Conservation (phyloP, 805 yeast species). For the Scheffersomyces ergatensis region DNA sequence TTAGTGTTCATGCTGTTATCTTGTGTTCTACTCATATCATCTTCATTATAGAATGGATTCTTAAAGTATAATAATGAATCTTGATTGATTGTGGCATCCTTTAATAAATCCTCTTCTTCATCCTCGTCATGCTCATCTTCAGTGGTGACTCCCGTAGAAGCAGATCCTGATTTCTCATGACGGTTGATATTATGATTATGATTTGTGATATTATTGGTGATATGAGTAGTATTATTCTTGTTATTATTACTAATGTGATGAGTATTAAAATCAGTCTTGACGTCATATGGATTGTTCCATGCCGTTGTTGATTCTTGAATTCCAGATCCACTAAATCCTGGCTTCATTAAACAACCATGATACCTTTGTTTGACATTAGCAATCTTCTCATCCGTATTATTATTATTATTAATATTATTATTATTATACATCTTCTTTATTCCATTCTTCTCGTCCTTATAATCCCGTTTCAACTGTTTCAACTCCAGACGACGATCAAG, state of each 20-base stretch:
- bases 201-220: too few relatives aligned
- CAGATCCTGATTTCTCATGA: too few relatives aligned
- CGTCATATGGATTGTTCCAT: too few relatives aligned
- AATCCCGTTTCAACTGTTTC: too few relatives aligned
- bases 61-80: neutral
- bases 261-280: too few relatives aligned
- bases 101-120: conserved; percentile 3
- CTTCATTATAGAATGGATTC: neutral
- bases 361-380: neutral
- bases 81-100: conserved; percentile 2
- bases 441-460: too few relatives aligned
- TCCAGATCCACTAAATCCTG: neutral
- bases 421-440: too few relatives aligned
- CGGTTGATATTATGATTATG: too few relatives aligned
- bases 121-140: conserved; percentile 9
- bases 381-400: conserved; percentile 2
- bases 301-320: too few relatives aligned
- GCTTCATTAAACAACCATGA: neutral
- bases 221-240: neutral
- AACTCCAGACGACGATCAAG: too few relatives aligned
- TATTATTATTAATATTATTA: neutral
- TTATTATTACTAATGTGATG: neutral
- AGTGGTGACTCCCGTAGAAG: conserved; percentile 3
- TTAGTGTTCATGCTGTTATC: neutral
- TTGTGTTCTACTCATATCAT: too few relatives aligned